Conservation (phyloP, 805 yeast genomes). For the Zygoascus flipseniorum region DNA sequence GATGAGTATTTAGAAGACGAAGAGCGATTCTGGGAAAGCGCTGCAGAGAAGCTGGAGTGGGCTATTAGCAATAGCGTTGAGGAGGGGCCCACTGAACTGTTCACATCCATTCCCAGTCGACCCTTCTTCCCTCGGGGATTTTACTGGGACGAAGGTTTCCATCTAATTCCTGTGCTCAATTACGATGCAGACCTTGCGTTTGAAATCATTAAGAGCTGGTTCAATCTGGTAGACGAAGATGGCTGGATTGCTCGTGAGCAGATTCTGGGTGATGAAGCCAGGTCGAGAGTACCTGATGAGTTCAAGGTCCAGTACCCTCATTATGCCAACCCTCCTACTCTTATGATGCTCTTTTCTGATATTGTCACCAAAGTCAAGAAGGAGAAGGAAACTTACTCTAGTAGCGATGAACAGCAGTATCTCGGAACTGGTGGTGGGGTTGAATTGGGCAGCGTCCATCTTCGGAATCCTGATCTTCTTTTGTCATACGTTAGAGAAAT, state of each 20-base stretch:
- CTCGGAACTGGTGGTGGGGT: conserved; percentile 1
- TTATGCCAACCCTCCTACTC: conserved; percentile 92
- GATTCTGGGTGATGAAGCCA: conserved; percentile 83
- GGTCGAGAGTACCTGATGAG: conserved; percentile 76
- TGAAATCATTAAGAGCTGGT: conserved; percentile 83
- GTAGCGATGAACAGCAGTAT: background rate
- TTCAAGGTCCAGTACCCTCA: conserved; percentile 81
- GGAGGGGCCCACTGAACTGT: conserved; percentile 73
- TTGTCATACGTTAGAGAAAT: conserved; percentile 39
- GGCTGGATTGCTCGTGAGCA: conserved; percentile 98
- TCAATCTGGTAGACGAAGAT: conserved; percentile 69
- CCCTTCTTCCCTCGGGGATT: conserved; percentile 95
- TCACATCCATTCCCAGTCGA: conserved; percentile 83
- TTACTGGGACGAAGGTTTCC: conserved; percentile 98
- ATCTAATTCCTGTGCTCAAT: conserved; percentile 68
- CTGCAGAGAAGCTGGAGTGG: conserved; percentile 8
- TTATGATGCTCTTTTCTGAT: conserved; percentile 52
- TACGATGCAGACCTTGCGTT: conserved; percentile 77
- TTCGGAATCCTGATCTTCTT: conserved; percentile 40
- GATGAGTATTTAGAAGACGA: conserved; percentile 65
- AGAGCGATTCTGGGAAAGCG: conserved; percentile 34
- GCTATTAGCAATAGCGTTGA: conserved; percentile 17
- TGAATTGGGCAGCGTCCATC: conserved; percentile 37
- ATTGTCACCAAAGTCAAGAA: conserved; percentile 35
- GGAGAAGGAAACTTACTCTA: background rate